Percentiles rank a stretch among this genome's conserved stretches.
Evolutionary conservation across 1,139 yeast species (phyloP).

Genomic region (Pichia sp.): DNA sequence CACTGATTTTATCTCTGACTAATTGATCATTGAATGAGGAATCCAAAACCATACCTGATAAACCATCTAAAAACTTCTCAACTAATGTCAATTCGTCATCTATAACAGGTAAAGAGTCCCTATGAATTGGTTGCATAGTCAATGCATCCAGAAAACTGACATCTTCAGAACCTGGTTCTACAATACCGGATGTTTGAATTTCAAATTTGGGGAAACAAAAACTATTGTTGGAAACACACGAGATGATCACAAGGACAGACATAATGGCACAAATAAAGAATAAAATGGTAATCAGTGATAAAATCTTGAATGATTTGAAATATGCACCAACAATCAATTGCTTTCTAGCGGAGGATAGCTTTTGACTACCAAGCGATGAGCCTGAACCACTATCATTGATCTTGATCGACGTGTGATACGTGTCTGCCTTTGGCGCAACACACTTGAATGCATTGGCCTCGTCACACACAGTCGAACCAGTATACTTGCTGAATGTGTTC

Average conservation of each 20-base stretch:
- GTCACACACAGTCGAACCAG: neutral
- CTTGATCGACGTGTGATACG: neutral
- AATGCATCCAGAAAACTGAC: neutral
- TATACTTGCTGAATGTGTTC: neutral
- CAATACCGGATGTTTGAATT: constrained; percentile 29
- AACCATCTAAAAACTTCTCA: constrained; percentile 5
- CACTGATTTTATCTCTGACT: constrained; percentile 33
- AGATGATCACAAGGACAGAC: constrained; percentile 16
- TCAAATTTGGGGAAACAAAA: constrained; percentile 48
- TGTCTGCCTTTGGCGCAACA: neutral
- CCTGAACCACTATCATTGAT: constrained; percentile 3
- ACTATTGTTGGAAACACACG: constrained; percentile 28
- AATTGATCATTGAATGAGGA: constrained; percentile 17
- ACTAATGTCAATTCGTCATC: neutral
- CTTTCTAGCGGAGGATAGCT: constrained; percentile 6
- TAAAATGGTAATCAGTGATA: constrained; percentile 22
- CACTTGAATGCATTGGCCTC: too few species aligned
- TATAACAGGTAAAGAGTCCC: neutral
- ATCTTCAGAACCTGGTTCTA: neutral
- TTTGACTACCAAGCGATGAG: constrained; percentile 3
- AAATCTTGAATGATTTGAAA: constrained; percentile 22
- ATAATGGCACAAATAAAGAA: constrained; percentile 27
- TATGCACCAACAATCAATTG: constrained; percentile 17
- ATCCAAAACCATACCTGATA: constrained; percentile 10
- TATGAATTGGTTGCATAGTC: constrained; percentile 1